A percentile compares a stretch with the other conserved stretches of the same genome.
Evolutionary conservation across 176 grass and related monocot species (phyloP).

Genomic region (Calamus simplicifolius): DNA sequence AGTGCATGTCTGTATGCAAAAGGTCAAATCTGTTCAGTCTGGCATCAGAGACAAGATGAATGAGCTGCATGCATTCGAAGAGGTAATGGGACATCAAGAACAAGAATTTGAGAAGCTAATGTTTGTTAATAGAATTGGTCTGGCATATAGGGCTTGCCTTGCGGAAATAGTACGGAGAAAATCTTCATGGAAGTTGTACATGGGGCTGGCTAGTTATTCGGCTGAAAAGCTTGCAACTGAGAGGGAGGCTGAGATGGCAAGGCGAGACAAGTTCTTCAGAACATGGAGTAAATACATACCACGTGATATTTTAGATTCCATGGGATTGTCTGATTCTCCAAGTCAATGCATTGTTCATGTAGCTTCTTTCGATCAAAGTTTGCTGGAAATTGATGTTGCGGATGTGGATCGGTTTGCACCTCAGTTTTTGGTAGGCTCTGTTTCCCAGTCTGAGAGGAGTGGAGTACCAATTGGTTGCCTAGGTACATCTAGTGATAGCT

Average conservation of each 20-base stretch:
- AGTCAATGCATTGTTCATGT: constrained; percentile 81
- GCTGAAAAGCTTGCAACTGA: constrained; percentile 72
- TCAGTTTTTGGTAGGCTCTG: constrained; percentile 44
- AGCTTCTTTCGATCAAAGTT: constrained; percentile 58
- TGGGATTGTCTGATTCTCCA: constrained; percentile 86
- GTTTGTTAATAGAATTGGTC: constrained; percentile 50
- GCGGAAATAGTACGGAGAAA: constrained; percentile 78
- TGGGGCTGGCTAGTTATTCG: constrained; percentile 73
- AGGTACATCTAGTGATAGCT: constrained; percentile 25
- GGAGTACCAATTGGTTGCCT: constrained; percentile 27
- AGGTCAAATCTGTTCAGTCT: constrained; percentile 68
- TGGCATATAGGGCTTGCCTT: constrained; percentile 79
- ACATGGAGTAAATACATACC: constrained; percentile 73
- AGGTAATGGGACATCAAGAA: constrained; percentile 82
- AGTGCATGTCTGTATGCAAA: constrained; percentile 81
- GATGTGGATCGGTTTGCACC: constrained; percentile 78
- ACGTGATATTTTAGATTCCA: constrained; percentile 61
- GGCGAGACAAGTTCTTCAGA: constrained; percentile 65
- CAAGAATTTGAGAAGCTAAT: constrained; percentile 73
- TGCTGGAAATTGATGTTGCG: constrained; percentile 72
- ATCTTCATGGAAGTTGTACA: constrained; percentile 80
- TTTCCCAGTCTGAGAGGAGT: constrained; percentile 48
- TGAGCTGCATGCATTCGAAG: constrained; percentile 81
- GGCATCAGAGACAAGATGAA: constrained; percentile 76
- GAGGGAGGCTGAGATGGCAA: constrained; percentile 70